A percentile compares a stretch with the other conserved stretches of the same genome.
phyloP scores from a whole-genome alignment of 208 protist species.

The Trypanosoma cruzi region DNA sequence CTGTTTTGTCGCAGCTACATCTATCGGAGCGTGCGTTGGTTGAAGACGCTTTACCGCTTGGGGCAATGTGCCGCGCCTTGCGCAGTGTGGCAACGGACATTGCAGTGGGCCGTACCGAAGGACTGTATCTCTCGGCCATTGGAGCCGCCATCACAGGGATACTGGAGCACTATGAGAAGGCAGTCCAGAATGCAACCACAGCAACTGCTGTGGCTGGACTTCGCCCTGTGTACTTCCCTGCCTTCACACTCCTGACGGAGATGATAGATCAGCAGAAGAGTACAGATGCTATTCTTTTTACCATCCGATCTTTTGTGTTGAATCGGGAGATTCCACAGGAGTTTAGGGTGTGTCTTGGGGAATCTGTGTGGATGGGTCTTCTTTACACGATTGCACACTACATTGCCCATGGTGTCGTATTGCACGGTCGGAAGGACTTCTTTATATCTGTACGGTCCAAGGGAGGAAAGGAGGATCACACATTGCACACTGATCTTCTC shows the following conservation, averaged over 20 bases:
- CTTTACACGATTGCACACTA: slow-evolving; percentile 88
- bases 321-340: slow-evolving; percentile 54
- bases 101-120: slow-evolving; percentile 47
- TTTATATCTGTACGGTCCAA: slow-evolving; percentile 53
- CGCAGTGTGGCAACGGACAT: slow-evolving; percentile 35
- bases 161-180: slow-evolving; percentile 52
- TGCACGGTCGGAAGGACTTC: slow-evolving; percentile 75
- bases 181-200: slow-evolving; percentile 39
- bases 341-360: slow-evolving; percentile 64
- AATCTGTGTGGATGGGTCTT: slow-evolving; percentile 69
- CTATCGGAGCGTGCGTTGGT: slow-evolving; percentile 67
- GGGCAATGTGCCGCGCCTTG: slow-evolving; percentile 44
- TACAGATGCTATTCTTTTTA: slow-evolving; percentile 28
- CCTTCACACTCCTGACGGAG: slow-evolving; percentile 48
- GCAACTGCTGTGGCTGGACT: slow-evolving; percentile 47
- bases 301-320: slow-evolving; percentile 48
- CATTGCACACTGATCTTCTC: slow-evolving; percentile 59
- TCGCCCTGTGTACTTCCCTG: slow-evolving; percentile 39
- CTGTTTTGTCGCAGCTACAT: slow-evolving; percentile 46
- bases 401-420: slow-evolving; percentile 82
- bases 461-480: slow-evolving; percentile 48
- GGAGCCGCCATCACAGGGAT: slow-evolving; percentile 48
- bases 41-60: slow-evolving; percentile 55
- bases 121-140: slow-evolving; percentile 60
- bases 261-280: slow-evolving; percentile 37